Conservation (phyloP, 208 protist species). For the Acanthamoeba lenticulata region DNA sequence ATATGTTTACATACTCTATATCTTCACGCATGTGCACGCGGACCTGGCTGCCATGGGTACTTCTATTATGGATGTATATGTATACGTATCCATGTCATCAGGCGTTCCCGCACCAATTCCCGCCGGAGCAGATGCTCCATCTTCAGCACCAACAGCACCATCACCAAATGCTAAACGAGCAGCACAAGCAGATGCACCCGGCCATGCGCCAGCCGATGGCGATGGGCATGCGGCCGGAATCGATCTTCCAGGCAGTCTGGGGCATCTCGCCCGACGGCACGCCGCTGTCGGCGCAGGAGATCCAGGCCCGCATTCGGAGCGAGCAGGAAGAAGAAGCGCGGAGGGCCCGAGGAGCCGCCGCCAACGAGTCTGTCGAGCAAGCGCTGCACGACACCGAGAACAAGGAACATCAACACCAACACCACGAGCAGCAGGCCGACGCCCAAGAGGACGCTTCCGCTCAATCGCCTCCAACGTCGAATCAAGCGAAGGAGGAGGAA, state of each 20-base stretch:
- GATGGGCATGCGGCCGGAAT: constrained; percentile 4
- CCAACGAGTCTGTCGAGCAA: constrained; percentile 2
- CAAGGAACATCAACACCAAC: neutral
- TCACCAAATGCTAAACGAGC: constrained; percentile 41
- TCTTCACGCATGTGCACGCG: neutral
- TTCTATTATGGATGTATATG: no score
- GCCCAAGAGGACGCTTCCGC: neutral
- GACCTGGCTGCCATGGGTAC: no score
- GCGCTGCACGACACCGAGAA: constrained; percentile 47
- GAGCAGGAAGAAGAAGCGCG: neutral
- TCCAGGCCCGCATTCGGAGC: neutral
- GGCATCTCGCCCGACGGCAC: neutral
- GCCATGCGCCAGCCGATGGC: constrained; percentile 27
- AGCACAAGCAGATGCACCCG: constrained; percentile 37
- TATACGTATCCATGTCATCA: neutral
- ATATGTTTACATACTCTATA: neutral
- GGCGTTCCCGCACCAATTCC: constrained; percentile 3
- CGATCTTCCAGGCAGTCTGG: constrained; percentile 24
- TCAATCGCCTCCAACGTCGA: neutral
- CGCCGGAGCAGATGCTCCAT: constrained; percentile 56
- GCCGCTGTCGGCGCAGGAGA: constrained; percentile 11
- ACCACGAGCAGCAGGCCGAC: neutral
- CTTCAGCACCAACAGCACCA: no score
- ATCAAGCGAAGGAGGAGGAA: neutral
- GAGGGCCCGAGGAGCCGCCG: neutral